Evolutionary conservation across 2,329 filamentous ascomycete species (phyloP).

Genomic region (Botryotinia narcissicola): DNA sequence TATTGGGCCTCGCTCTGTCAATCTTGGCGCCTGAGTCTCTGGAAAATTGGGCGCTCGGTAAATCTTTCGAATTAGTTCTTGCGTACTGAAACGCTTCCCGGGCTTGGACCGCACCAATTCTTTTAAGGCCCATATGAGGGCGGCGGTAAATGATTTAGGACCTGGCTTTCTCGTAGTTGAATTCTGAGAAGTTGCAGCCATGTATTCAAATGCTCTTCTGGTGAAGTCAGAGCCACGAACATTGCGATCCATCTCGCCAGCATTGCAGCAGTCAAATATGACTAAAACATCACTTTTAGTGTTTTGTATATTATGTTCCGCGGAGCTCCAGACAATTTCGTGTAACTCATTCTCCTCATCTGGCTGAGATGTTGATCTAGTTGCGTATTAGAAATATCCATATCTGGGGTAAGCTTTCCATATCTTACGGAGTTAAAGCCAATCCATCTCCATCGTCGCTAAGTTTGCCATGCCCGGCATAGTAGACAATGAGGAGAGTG

Average conservation of each 20-base stretch:
- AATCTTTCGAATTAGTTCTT: constrained; percentile 6
- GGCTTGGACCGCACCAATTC: not conserved
- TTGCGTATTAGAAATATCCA: not conserved
- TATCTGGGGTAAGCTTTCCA: not conserved
- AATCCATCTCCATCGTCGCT: not conserved
- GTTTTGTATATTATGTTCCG: not conserved
- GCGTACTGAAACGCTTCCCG: constrained; percentile 1
- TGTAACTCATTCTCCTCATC: not conserved
- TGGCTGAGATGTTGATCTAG: not conserved
- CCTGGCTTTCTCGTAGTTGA: constrained; percentile 24
- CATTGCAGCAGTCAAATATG: constrained; percentile 31
- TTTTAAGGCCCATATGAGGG: constrained; percentile 15
- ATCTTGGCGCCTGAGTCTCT: constrained; percentile 14
- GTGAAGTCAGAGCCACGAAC: constrained; percentile 2
- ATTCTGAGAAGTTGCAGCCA: constrained; percentile 21
- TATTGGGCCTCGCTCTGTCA: not conserved
- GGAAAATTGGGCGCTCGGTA: constrained; percentile 23
- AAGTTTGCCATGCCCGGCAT: constrained; percentile 11
- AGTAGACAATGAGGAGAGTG: constrained; percentile 10
- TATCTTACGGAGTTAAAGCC: not conserved
- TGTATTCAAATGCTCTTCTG: constrained; percentile 26
- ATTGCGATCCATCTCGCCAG: constrained; percentile 18
- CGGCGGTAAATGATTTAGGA: not conserved
- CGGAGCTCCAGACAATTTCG: constrained; percentile 6
- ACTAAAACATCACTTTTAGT: constrained; percentile 24